Percentiles rank a stretch among this genome's conserved stretches.
These are phyloP conservation scores for Thermoascus crustaceus DNA, from an alignment of 2,329 filamentous ascomycete genomes.

Conservation along the genomic window DNA sequence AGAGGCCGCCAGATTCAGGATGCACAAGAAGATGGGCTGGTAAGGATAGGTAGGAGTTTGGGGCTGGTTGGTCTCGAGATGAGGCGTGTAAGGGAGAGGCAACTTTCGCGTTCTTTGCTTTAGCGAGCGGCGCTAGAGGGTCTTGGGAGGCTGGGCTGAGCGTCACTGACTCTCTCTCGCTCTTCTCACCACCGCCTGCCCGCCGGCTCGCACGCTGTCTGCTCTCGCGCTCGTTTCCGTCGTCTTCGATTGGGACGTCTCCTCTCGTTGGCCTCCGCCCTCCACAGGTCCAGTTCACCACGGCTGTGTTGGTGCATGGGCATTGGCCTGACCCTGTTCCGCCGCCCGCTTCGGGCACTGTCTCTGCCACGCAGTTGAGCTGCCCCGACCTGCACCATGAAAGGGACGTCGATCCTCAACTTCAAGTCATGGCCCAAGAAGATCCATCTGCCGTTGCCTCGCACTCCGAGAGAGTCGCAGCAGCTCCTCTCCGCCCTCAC, in stretches of 20 bases:
- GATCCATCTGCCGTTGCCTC: constrained; percentile 44
- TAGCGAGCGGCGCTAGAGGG: constrained; percentile 23
- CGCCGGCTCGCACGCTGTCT: constrained; percentile 11
- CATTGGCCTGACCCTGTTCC: neutral
- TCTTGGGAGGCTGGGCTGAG: constrained; percentile 5
- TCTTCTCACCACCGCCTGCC: constrained; percentile 13
- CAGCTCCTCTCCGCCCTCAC: constrained; percentile 54
- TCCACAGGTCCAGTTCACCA: neutral
- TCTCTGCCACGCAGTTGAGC: constrained; percentile 2
- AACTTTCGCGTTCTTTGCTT: constrained; percentile 16
- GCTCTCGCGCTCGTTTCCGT: too few species aligned
- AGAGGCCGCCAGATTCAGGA: constrained; percentile 20
- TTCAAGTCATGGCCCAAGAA: constrained; percentile 47
- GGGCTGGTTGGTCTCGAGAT: constrained; percentile 12
- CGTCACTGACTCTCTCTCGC: constrained; percentile 2
- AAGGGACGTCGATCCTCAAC: constrained; percentile 39
- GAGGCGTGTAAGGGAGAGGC: constrained; percentile 9
- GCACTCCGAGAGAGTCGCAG: constrained; percentile 50
- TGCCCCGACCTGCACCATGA: constrained; percentile 37
- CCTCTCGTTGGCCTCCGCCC: too few species aligned
- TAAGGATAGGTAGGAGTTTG: constrained; percentile 11
- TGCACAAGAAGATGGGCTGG: constrained; percentile 11
- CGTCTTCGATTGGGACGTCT: too few species aligned
- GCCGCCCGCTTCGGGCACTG: constrained; percentile 6
- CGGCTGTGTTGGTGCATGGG: neutral